These are phyloP conservation scores for Parathielavia hyrcaniae DNA, from an alignment of 495 filamentous ascomycete species.

Conservation along the genomic window DNA sequence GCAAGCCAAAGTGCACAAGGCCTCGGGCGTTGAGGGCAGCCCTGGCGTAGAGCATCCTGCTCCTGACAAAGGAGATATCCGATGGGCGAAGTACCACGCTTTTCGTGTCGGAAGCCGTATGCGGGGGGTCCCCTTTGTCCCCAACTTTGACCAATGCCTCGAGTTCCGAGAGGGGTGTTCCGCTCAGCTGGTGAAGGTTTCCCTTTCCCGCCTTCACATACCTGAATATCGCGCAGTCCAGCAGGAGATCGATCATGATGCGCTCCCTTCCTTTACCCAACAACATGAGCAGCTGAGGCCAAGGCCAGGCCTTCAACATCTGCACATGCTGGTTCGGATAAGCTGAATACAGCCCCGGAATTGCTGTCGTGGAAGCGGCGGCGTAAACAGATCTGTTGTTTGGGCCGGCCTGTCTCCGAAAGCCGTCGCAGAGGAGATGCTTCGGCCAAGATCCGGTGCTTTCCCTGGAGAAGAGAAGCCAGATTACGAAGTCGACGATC, in stretches of 20 bases:
- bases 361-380: neutral
- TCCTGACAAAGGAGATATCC: slow-evolving; percentile 70
- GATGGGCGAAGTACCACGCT: slow-evolving; percentile 39
- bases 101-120: slow-evolving; percentile 13
- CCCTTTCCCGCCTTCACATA: slow-evolving; percentile 51
- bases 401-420: slow-evolving; percentile 40
- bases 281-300: slow-evolving; percentile 63
- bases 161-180: slow-evolving; percentile 45
- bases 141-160: slow-evolving; percentile 22
- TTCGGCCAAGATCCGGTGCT: slow-evolving; percentile 48
- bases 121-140: slow-evolving; percentile 13
- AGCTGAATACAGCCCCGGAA: slow-evolving; percentile 49
- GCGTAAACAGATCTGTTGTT: slow-evolving; percentile 10
- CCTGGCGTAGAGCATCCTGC: slow-evolving; percentile 79
- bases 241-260: slow-evolving; percentile 72
- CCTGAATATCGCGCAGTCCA: slow-evolving; percentile 73
- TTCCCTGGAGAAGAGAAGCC: slow-evolving; percentile 60
- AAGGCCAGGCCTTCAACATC: slow-evolving; percentile 61
- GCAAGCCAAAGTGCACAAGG: slow-evolving; percentile 63
- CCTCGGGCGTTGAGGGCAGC: slow-evolving; percentile 61
- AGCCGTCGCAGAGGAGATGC: slow-evolving; percentile 77
- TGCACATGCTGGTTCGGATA: slow-evolving; percentile 66
- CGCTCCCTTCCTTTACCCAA: slow-evolving; percentile 71
- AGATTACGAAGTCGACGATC: slow-evolving; percentile 81
- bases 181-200: slow-evolving; percentile 74